A percentile compares a stretch with the other conserved stretches of the same genome.
Evolutionary conservation across 768 basidiomycete species (phyloP).

Genomic region (Botryobasidium botryosum): DNA sequence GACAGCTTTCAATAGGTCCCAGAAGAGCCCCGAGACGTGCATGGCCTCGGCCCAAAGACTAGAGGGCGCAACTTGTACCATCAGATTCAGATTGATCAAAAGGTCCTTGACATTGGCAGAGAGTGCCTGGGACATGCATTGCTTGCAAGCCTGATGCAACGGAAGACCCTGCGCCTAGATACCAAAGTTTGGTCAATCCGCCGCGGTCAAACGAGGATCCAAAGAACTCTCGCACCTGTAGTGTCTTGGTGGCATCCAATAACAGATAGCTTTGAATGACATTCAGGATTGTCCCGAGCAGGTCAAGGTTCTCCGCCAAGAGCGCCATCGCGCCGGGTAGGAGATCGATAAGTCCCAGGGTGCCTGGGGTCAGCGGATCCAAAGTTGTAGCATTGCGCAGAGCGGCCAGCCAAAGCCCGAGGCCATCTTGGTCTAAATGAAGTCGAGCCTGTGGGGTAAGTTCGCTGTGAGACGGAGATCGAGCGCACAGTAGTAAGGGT

Average conservation of each 20-base stretch:
- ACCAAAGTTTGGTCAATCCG: not conserved
- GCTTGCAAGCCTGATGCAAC: constrained; percentile 38
- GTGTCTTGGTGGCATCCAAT: constrained; percentile 41
- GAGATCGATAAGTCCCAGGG: constrained; percentile 40
- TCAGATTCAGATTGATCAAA: constrained; percentile 37
- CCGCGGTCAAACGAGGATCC: not conserved
- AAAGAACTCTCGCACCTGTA: constrained; percentile 34
- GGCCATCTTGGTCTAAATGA: constrained; percentile 62
- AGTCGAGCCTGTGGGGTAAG: constrained; percentile 31
- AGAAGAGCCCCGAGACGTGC: constrained; percentile 59
- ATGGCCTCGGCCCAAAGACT: constrained; percentile 54
- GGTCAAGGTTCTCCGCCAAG: constrained; percentile 50
- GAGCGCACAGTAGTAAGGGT: not conserved
- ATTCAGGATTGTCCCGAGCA: constrained; percentile 46
- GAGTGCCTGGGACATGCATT: constrained; percentile 32
- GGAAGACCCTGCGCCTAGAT: constrained; percentile 35
- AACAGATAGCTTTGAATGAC: constrained; percentile 68
- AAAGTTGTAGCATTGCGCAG: constrained; percentile 46
- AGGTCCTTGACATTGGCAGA: constrained; percentile 48
- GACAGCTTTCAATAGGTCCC: constrained; percentile 38
- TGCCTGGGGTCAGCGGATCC: constrained; percentile 26
- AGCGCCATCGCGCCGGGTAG: constrained; percentile 29
- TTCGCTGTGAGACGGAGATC: not conserved
- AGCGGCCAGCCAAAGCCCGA: constrained; percentile 57
- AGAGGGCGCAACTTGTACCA: constrained; percentile 48